Conservation (phyloP, 805 yeast species). For the Suhomyces pyralidae region DNA sequence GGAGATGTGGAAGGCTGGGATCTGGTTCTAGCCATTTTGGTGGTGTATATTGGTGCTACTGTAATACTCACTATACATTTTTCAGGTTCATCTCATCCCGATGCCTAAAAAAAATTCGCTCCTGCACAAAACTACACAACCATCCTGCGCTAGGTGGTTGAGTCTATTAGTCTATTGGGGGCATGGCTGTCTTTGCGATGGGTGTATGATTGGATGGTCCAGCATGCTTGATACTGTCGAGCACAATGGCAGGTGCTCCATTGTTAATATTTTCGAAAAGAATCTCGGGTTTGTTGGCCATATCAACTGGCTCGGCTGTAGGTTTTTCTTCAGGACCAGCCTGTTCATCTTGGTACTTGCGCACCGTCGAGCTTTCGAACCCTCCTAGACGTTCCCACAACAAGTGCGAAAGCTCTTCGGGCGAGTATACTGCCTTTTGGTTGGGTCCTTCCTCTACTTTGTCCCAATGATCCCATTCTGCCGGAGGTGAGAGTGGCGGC, state of each 20-base stretch:
- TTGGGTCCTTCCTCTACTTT: slow-evolving; percentile 42
- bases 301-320: slow-evolving; percentile 14
- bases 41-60: background rate
- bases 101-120: slow-evolving; percentile 3
- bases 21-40: slow-evolving; percentile 32
- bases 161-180: slow-evolving; percentile 19
- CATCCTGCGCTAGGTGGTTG: background rate
- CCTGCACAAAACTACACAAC: background rate
- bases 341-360: slow-evolving; percentile 21
- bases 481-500: slow-evolving; percentile 44
- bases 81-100: slow-evolving; percentile 4
- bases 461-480: slow-evolving; percentile 44
- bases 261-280: slow-evolving; percentile 35
- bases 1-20: slow-evolving; percentile 24
- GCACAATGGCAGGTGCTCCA: slow-evolving; percentile 41
- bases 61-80: background rate
- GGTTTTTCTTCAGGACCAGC: slow-evolving; percentile 9
- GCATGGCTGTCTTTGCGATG: slow-evolving; percentile 34
- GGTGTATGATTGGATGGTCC: slow-evolving; percentile 7
- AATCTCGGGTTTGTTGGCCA: slow-evolving; percentile 31
- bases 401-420: slow-evolving; percentile 39
- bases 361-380: slow-evolving; percentile 31
- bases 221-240: slow-evolving; percentile 27
- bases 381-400: slow-evolving; percentile 46
- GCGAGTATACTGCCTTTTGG: slow-evolving; percentile 31